Percentiles rank a stretch among this genome's conserved stretches.
Conservation (phyloP, 371 early-diverging fungal genomes). For the Circinella umbellata region DNA sequence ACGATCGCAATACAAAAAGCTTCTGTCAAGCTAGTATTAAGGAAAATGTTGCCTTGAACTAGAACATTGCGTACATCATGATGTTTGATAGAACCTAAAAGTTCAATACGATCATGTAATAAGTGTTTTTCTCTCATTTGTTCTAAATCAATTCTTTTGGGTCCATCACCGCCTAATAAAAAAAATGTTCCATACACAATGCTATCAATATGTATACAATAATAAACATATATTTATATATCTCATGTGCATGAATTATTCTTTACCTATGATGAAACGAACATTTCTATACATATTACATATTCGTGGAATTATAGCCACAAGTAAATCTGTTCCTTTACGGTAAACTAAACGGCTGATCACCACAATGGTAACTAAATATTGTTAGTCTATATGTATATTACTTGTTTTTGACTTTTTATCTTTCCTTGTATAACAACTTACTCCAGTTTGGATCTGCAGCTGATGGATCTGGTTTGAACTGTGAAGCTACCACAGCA, state of each 20-base stretch:
- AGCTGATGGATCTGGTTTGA: slow-evolving; percentile 82
- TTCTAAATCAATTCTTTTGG: slow-evolving; percentile 95
- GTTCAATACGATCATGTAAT: slow-evolving; percentile 91
- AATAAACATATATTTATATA: too few relatives aligned
- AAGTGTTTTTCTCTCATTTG: slow-evolving; percentile 96
- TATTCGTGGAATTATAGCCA: slow-evolving; percentile 93
- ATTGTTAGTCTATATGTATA: background rate
- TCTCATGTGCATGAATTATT: background rate
- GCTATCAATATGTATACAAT: background rate
- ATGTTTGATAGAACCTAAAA: slow-evolving; percentile 91
- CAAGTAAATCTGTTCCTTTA: slow-evolving; percentile 96
- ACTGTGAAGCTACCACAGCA: slow-evolving; percentile 93
- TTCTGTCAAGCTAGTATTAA: slow-evolving; percentile 99
- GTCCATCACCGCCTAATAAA: slow-evolving; percentile 91
- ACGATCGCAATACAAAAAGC: slow-evolving; percentile 99
- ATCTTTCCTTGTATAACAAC: slow-evolving; percentile 21
- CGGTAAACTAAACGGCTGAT: slow-evolving; percentile 95
- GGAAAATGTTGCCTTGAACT: slow-evolving; percentile 95
- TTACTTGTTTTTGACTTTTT: background rate
- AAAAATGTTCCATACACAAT: background rate
- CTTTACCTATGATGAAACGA: slow-evolving; percentile 82
- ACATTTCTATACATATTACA: slow-evolving; percentile 86
- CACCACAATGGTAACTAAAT: slow-evolving; percentile 91
- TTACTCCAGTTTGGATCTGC: slow-evolving; percentile 81
- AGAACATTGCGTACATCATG: slow-evolving; percentile 88